Evolutionary conservation across 1,139 yeast genomes (phyloP), one percentile per base, ranked within the genome.

Genomic region (Suhomyces terraborum): DNA sequence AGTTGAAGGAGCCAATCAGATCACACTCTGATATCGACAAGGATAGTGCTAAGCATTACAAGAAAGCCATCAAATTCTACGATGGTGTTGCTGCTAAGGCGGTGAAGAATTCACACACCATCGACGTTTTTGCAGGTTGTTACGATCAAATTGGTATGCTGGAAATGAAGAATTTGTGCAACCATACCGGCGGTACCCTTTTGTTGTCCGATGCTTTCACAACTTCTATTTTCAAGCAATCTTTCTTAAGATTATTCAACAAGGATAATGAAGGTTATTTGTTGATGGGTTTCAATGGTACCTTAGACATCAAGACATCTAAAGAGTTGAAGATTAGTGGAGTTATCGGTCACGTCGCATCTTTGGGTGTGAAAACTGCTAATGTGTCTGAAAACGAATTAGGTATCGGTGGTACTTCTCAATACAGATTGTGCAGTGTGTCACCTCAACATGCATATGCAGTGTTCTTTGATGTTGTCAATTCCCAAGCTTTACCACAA

Each of bases 131-230:
- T 68, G 98, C 96, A 28, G 98, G 98, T 46, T 89, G 97, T 68
- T 91, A 89, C 62, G 99, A 93, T 68, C 98, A 93, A 73, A 87
- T 91, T 51, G 99, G 99, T 62, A 84, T 93, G 79, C 84, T 86
- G 54, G 99, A 93, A 71, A 93, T 93, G 98, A 88, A 88, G 66
- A 77, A 86, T 46, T 72, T 94, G 55, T 79, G 95, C 46, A 88
- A 88, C 67, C 75, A 80, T 54, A 93, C 98, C 21, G 98, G 98
- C 55, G 99, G 99, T 66, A 86, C 87, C 25, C 73, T 94, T 59
- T 80, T 93, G 42, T 79, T 93, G 54, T 78, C 96, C 1, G 99
- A 93, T 73, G 94, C 98, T 6, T 94, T 94, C 70, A 89, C 96
- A 32, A 93, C 98, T 6, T 85, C 98, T 4, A 93, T 93, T 55